These are phyloP conservation scores for Puccinia novopanici DNA, from an alignment of 1,284 basidiomycete species.

Conservation along the genomic window DNA sequence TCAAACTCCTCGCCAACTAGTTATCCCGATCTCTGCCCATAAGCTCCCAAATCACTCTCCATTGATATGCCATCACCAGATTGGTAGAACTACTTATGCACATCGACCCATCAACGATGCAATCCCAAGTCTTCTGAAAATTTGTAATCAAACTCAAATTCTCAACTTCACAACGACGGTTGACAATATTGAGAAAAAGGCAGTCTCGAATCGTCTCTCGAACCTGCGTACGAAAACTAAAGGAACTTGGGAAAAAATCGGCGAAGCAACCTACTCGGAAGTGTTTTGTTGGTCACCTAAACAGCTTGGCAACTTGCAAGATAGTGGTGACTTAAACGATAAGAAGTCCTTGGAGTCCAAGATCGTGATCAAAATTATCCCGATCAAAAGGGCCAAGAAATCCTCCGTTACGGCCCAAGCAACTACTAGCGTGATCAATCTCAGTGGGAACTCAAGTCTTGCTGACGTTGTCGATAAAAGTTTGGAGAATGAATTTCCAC, in stretches of 20 bases:
- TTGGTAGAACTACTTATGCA: background rate
- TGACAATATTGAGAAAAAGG: background rate
- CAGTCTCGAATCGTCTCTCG: background rate
- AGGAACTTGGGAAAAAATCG: conserved; percentile 41
- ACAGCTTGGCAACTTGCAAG: background rate
- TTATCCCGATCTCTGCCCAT: conserved; percentile 3
- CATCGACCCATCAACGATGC: conserved; percentile 9
- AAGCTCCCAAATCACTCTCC: conserved; percentile 18
- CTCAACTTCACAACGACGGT: conserved; percentile 31
- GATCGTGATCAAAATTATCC: conserved; percentile 48
- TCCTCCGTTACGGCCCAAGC: background rate
- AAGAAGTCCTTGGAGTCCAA: conserved; percentile 15
- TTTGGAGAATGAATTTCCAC: conserved; percentile 31
- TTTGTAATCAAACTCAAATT: conserved; percentile 32
- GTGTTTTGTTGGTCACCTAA: conserved; percentile 37
- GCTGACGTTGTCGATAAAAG: background rate
- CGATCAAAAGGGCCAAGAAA: conserved; percentile 34
- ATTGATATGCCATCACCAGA: conserved; percentile 11
- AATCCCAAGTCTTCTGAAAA: conserved; percentile 31
- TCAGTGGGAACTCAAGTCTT: background rate
- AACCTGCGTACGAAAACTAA: conserved; percentile 18
- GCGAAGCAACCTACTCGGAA: conserved; percentile 46
- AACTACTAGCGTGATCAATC: conserved; percentile 13
- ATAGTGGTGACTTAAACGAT: background rate
- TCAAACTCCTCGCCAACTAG: conserved; percentile 5